These are phyloP conservation scores for Populus alba DNA, from an alignment of 345 rosid genomes.

Conservation along the genomic window DNA sequence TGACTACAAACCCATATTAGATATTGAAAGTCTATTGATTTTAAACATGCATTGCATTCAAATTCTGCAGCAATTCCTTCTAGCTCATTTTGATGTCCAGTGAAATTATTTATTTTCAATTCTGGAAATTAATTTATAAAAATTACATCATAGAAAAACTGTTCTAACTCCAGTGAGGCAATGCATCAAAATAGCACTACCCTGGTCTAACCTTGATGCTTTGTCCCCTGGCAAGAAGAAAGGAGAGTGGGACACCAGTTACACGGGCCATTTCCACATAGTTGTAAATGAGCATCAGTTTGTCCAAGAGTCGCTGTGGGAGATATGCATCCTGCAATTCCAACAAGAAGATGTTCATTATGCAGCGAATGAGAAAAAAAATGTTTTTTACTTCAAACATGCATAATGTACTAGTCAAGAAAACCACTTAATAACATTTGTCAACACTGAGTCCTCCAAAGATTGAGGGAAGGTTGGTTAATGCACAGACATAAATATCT, in stretches of 20 bases:
- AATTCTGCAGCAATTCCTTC: no score
- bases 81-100: no score
- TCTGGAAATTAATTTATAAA: no score
- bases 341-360: conserved; percentile 17
- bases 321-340: conserved; percentile 93
- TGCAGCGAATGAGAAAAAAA: not conserved
- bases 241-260: conserved; percentile 95
- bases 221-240: conserved; percentile 97
- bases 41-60: no score
- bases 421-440: not conserved
- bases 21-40: no score
- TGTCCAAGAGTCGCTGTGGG: conserved; percentile 94
- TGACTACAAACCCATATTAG: no score
- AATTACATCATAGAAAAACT: no score
- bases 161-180: no score
- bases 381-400: not conserved
- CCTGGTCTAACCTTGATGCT: conserved; percentile 69
- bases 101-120: no score
- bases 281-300: conserved; percentile 86
- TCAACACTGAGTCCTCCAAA: not conserved
- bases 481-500: no score
- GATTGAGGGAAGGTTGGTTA: no score
- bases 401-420: not conserved
- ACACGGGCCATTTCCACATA: conserved; percentile 99
- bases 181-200: no score